Base-by-base conservation (phyloP, 306 rosid species). In the Vigna nakashimae region DNA sequence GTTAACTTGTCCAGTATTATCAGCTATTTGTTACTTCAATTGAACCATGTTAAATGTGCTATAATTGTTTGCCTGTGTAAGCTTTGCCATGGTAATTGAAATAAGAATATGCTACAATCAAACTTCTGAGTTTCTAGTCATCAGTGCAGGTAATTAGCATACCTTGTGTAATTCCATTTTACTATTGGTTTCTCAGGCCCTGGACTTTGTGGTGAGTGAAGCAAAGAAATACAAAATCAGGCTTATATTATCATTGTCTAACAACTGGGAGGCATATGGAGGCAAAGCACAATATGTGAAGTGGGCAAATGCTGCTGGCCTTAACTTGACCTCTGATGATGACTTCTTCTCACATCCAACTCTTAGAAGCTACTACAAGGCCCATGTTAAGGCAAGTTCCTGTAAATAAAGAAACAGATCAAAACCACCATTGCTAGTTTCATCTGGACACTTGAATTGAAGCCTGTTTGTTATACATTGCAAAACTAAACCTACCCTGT, bases 191-290 rank as follows among this genome's bases (percentile, higher is more conserved):
- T n/a, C 57, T 16, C 84, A 94, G 97, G 98, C 88, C 55, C 65
- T 95, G 84, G 98, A 95, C 75, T 95, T 95, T 87, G 98, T 92
- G 81, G 81, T 91, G 20, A 92, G 93, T 78, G 98, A 95, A 83
- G 99, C 98, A 57, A 88, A 77, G 87, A 95, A 92, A 74, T 95
- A 77, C 89, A 90, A 95, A 79, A 95, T 95, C 52, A 92, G 97
- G 83, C 85, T 95, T 53, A 88, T 95, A 75, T 83, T 95, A 59
- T 91, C 99, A 72, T 70, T 95, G 76, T 30, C 75, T 15, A 92
- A 95, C 86, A 95, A 95, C 83, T 95, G 99, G 99, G 99, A 92
- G 65, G 97, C 99, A 57, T 95, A 84, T 76, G 99, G 99, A 9
- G 99, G 99, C 53, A 95, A 95, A 83, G 55, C 96, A 77, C 99